phyloP scores from a whole-genome alignment of 768 basidiomycete species.

The Lactarius akahatsu region DNA sequence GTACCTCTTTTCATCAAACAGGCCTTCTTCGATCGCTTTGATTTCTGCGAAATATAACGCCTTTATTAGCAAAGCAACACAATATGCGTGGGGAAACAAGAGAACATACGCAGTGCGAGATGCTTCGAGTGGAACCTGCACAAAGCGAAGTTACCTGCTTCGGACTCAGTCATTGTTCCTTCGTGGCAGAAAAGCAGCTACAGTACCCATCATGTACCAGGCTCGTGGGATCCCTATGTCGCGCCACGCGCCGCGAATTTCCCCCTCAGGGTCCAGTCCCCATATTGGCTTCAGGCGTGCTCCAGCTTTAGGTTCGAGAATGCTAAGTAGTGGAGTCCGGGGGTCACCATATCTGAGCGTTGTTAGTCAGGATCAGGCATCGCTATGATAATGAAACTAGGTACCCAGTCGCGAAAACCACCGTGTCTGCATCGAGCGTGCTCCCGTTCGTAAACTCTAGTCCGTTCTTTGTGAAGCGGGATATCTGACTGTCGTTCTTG shows the following conservation, averaged over 20 bases:
- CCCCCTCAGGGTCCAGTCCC: slow-evolving; percentile 67
- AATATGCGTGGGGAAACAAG: not conserved
- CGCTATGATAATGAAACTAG: not conserved
- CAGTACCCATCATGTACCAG: slow-evolving; percentile 59
- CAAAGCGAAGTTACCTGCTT: slow-evolving; percentile 53
- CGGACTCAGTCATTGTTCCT: not conserved
- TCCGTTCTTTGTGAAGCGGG: slow-evolving; percentile 41
- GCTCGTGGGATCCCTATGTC: slow-evolving; percentile 52
- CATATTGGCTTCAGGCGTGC: slow-evolving; percentile 53
- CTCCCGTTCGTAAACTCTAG: slow-evolving; percentile 44
- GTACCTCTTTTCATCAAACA: slow-evolving; percentile 39
- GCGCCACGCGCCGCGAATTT: slow-evolving; percentile 50
- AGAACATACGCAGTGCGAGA: slow-evolving; percentile 58
- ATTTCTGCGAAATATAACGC: slow-evolving; percentile 49
- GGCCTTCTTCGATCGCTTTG: slow-evolving; percentile 59
- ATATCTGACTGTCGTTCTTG: slow-evolving; percentile 44
- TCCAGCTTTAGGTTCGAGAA: slow-evolving; percentile 50
- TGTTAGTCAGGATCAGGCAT: not conserved
- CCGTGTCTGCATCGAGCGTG: slow-evolving; percentile 48
- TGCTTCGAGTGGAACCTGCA: slow-evolving; percentile 69
- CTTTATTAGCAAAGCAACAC: not conserved
- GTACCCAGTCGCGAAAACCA: slow-evolving; percentile 51
- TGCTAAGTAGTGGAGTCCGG: slow-evolving; percentile 39
- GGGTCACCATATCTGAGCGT: slow-evolving; percentile 46
- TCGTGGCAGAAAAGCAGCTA: slow-evolving; percentile 6